phyloP scores from a whole-genome alignment of 2,329 filamentous ascomycete species.

The Cladobotryum protrusum region DNA sequence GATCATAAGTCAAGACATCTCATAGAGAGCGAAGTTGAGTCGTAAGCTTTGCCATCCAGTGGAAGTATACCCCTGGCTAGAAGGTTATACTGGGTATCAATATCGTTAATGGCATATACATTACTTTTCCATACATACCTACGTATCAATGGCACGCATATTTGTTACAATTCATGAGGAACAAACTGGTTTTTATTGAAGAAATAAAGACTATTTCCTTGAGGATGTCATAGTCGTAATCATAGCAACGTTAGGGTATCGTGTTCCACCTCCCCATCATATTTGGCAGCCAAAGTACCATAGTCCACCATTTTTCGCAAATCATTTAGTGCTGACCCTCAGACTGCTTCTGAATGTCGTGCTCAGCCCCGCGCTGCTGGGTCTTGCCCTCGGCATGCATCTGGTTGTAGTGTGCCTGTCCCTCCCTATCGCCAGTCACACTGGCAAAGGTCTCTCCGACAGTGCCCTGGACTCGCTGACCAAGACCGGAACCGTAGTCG shows the following conservation, averaged over 20 bases:
- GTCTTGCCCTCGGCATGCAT: constrained; percentile 81
- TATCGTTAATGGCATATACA: too few species aligned
- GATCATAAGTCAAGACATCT: background rate
- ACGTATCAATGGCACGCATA: too few species aligned
- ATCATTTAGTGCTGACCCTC: constrained; percentile 32
- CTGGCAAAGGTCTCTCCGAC: constrained; percentile 66
- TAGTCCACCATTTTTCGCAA: too few species aligned
- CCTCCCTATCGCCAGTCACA: constrained; percentile 62
- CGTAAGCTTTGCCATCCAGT: background rate
- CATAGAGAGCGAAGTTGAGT: background rate
- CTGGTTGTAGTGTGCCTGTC: constrained; percentile 58
- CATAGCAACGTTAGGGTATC: constrained; percentile 9
- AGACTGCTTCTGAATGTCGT: constrained; percentile 69
- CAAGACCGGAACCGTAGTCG: constrained; percentile 62
- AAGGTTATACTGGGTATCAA: too few species aligned
- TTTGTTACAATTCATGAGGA: too few species aligned
- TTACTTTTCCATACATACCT: too few species aligned
- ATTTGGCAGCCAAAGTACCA: too few species aligned
- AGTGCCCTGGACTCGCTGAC: constrained; percentile 62
- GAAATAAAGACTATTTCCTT: too few species aligned
- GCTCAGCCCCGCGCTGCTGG: constrained; percentile 74
- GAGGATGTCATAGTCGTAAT: background rate
- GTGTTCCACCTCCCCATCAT: background rate
- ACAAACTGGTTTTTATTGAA: too few species aligned
- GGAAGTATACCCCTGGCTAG: too few species aligned